These are phyloP conservation scores for Amanita polypyramis DNA, from an alignment of 768 basidiomycete genomes.

Conservation along the genomic window DNA sequence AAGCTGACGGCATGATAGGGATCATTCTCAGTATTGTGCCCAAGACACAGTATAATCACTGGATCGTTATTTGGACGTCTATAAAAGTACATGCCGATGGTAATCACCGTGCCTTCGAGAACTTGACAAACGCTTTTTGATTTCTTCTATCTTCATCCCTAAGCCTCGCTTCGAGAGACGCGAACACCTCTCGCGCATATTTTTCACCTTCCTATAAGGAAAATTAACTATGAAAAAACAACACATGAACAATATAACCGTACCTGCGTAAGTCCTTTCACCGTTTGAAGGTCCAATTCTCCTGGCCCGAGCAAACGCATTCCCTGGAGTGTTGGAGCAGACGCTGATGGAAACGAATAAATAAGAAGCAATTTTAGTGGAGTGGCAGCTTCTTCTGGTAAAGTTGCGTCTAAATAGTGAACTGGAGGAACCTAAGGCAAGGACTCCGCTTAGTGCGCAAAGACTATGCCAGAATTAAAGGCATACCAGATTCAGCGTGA, in stretches of 20 bases:
- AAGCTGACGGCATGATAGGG: too few species aligned
- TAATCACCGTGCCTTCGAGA: constrained; percentile 20
- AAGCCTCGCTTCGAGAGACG: constrained; percentile 50
- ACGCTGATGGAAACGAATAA: constrained; percentile 44
- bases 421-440: constrained; percentile 37
- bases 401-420: constrained; percentile 68
- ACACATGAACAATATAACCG: constrained; percentile 4
- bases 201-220: constrained; percentile 48
- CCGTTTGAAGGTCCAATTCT: constrained; percentile 36
- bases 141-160: constrained; percentile 56
- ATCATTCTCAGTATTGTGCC: too few species aligned
- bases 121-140: constrained; percentile 47
- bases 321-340: constrained; percentile 40
- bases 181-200: constrained; percentile 47
- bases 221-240: not conserved
- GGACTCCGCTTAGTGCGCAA: not conserved
- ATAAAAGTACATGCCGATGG: too few species aligned
- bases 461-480: constrained; percentile 1
- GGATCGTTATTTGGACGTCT: too few species aligned
- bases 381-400: constrained; percentile 60
- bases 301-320: constrained; percentile 57
- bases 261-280: constrained; percentile 50
- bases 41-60: too few species aligned
- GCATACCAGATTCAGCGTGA: constrained; percentile 70
- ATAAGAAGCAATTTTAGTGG: constrained; percentile 50